Percentiles rank a stretch among this genome's conserved stretches.
These are phyloP conservation scores for Symmetrospora coprosmae DNA, from an alignment of 768 basidiomycete genomes.

Conservation along the genomic window DNA sequence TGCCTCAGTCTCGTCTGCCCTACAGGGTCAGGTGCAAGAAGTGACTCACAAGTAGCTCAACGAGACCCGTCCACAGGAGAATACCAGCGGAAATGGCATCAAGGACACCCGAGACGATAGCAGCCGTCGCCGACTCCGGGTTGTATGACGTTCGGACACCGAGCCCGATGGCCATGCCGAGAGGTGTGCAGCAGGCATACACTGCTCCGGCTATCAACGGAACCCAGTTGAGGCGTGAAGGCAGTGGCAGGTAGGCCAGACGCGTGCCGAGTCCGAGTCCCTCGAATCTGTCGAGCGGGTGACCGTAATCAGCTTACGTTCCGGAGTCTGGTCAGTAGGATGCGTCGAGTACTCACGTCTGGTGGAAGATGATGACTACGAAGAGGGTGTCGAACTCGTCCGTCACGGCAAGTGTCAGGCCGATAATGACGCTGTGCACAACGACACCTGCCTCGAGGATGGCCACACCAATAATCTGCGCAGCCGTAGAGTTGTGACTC, in stretches of 20 bases:
- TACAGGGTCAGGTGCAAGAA: too few species aligned
- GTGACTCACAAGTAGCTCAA: conserved; percentile 85
- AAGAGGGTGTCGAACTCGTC: conserved; percentile 68
- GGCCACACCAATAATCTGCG: conserved; percentile 71
- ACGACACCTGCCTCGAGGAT: conserved; percentile 90
- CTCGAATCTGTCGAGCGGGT: conserved; percentile 61
- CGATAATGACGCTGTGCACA: conserved; percentile 58
- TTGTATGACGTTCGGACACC: conserved; percentile 56
- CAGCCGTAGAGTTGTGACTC: too few species aligned
- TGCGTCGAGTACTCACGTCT: neutral
- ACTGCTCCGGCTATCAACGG: conserved; percentile 50
- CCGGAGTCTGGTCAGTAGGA: neutral
- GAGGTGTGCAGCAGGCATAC: conserved; percentile 66
- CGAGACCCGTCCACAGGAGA: conserved; percentile 69
- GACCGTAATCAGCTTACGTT: neutral
- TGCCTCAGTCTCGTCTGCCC: conserved; percentile 38
- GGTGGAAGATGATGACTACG: conserved; percentile 78
- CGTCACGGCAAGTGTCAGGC: conserved; percentile 83
- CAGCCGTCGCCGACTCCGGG: conserved; percentile 57
- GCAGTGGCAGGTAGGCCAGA: conserved; percentile 54
- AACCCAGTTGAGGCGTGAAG: conserved; percentile 35
- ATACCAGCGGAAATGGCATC: conserved; percentile 79
- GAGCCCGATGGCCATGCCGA: conserved; percentile 63
- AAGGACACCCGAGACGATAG: conserved; percentile 67
- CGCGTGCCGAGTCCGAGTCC: conserved; percentile 85